Evolutionary conservation across 805 yeast species (phyloP).

Genomic region (Metschnikowia vanudenii): DNA sequence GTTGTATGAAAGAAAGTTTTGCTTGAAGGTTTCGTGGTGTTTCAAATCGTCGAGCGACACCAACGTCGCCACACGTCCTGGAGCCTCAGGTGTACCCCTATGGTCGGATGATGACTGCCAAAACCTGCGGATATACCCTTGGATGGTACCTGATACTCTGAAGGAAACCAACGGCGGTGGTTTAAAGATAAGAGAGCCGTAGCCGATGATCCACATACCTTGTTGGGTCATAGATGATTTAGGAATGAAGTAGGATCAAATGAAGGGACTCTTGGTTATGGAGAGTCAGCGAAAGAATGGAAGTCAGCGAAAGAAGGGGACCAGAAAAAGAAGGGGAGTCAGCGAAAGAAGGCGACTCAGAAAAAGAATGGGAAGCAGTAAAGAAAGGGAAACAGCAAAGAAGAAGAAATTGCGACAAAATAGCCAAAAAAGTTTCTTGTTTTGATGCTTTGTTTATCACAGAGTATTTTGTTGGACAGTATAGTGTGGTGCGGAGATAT

Average conservation of each 20-base stretch:
- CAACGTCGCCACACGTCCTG: slow-evolving; percentile 87
- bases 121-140: slow-evolving; percentile 77
- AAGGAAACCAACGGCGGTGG: slow-evolving; percentile 75
- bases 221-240: slow-evolving; percentile 1
- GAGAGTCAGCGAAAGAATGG: too few relatives aligned
- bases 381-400: too few relatives aligned
- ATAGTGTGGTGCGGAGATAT: too few relatives aligned
- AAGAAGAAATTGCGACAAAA: too few relatives aligned
- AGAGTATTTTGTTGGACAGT: too few relatives aligned
- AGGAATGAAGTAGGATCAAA: not conserved
- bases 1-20: slow-evolving; percentile 42
- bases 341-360: too few relatives aligned
- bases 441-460: too few relatives aligned
- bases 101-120: slow-evolving; percentile 94
- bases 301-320: too few relatives aligned
- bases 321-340: too few relatives aligned
- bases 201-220: slow-evolving; percentile 81
- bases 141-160: slow-evolving; percentile 67
- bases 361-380: too few relatives aligned
- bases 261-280: too few relatives aligned
- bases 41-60: slow-evolving; percentile 58
- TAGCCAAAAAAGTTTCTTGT: too few relatives aligned
- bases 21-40: slow-evolving; percentile 36
- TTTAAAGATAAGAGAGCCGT: slow-evolving; percentile 85
- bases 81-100: slow-evolving; percentile 81